A percentile compares a stretch with the other conserved stretches of the same genome.
Conservation (phyloP, 1,139 yeast species). For the Kodamaea anthophila region DNA sequence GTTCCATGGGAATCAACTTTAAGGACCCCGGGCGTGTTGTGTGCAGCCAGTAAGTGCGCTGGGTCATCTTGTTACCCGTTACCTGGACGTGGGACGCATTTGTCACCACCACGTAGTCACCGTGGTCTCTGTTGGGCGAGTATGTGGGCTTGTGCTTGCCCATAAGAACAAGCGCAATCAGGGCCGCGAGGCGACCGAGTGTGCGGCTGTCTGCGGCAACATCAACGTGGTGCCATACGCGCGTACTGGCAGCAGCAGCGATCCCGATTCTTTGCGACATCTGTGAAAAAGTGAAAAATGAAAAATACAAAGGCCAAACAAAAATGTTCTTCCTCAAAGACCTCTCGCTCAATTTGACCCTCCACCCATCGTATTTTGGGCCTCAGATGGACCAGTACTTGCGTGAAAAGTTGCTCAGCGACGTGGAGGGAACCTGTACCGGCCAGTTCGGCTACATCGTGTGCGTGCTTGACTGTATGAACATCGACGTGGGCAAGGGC, state of each 20-base stretch:
- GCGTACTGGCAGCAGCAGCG: slow-evolving; percentile 70
- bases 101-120: slow-evolving; percentile 95
- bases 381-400: slow-evolving; percentile 95
- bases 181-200: slow-evolving; percentile 85
- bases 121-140: slow-evolving; percentile 72
- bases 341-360: slow-evolving; percentile 81
- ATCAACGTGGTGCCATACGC: slow-evolving; percentile 96
- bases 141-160: slow-evolving; percentile 95
- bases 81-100: slow-evolving; percentile 77
- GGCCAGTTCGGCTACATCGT: slow-evolving; percentile 98
- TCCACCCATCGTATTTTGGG: slow-evolving; percentile 96
- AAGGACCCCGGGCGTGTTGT: slow-evolving; percentile 87
- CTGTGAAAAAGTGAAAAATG: slow-evolving; percentile 2
- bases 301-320: slow-evolving; percentile 2
- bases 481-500: slow-evolving; percentile 93
- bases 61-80: slow-evolving; percentile 77
- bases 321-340: slow-evolving; percentile 61
- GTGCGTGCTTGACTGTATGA: slow-evolving; percentile 92
- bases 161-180: slow-evolving; percentile 79
- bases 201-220: slow-evolving; percentile 79
- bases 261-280: slow-evolving; percentile 57
- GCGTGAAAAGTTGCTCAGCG: slow-evolving; percentile 82
- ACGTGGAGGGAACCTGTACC: slow-evolving; percentile 98
- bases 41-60: slow-evolving; percentile 89
- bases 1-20: slow-evolving; percentile 76